phyloP scores from a whole-genome alignment of 2,329 filamentous ascomycete species.

The Fusarium sambucinum region DNA sequence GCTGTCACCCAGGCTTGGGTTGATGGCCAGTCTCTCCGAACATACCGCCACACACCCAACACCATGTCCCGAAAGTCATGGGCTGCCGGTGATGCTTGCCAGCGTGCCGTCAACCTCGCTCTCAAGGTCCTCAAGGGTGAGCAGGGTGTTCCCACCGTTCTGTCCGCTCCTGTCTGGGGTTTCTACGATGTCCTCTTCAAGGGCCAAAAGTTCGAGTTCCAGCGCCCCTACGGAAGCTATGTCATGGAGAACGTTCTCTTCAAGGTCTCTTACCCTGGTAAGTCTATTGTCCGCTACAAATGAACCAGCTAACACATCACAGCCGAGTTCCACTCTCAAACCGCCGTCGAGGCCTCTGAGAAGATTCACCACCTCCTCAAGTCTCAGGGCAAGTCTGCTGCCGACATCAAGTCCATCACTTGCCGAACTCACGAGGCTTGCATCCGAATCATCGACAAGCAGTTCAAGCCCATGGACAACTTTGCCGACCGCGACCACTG shows the following conservation, averaged over 20 bases:
- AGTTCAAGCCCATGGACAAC: constrained; percentile 99
- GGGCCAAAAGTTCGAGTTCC: constrained; percentile 95
- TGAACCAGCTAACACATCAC: constrained; percentile 26
- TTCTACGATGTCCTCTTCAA: constrained; percentile 99
- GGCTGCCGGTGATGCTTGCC: constrained; percentile 98
- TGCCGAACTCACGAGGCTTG: constrained; percentile 99
- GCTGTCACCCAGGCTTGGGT: constrained; percentile 98
- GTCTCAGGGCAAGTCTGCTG: constrained; percentile 86
- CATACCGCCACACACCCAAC: constrained; percentile 97
- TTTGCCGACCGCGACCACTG: constrained; percentile 99
- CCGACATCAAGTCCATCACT: constrained; percentile 91
- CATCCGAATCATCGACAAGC: constrained; percentile 99
- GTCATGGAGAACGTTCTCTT: constrained; percentile 99
- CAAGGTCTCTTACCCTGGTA: constrained; percentile 98
- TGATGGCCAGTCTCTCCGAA: constrained; percentile 94
- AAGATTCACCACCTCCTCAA: constrained; percentile 87
- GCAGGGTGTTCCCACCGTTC: constrained; percentile 88
- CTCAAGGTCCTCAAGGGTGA: constrained; percentile 94
- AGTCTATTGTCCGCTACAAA: constrained; percentile 46
- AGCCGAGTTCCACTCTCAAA: constrained; percentile 98
- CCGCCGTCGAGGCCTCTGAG: constrained; percentile 93
- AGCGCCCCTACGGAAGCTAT: constrained; percentile 95
- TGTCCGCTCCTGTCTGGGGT: constrained; percentile 93
- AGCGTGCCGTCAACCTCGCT: constrained; percentile 90
- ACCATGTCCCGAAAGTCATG: constrained; percentile 99